phyloP scores from a whole-genome alignment of 1,139 yeast genomes.

The Scheffersomyces stambukii region DNA sequence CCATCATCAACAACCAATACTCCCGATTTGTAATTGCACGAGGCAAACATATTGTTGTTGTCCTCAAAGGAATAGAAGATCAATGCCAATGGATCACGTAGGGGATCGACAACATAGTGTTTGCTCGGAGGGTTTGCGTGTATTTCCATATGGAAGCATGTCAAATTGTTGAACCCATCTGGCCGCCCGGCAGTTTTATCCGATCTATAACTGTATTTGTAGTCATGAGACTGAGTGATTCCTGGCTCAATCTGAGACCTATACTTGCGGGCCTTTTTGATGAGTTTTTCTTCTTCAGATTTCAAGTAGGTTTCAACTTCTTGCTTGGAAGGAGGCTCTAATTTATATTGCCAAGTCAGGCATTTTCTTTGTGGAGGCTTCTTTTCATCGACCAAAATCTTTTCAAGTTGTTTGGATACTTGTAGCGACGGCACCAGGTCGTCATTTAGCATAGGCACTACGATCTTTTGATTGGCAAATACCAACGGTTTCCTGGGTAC shows the following conservation, averaged over 20 bases:
- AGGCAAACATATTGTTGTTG: slow-evolving; percentile 27
- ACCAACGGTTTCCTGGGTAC: slow-evolving; percentile 52
- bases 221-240: slow-evolving; percentile 34
- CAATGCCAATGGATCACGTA: slow-evolving; percentile 50
- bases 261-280: slow-evolving; percentile 15
- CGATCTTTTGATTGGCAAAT: slow-evolving; percentile 64
- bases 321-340: slow-evolving; percentile 27
- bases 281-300: slow-evolving; percentile 11
- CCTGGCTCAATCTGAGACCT: slow-evolving; percentile 50
- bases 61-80: slow-evolving; percentile 64
- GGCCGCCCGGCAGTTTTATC: slow-evolving; percentile 36
- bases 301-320: slow-evolving; percentile 19
- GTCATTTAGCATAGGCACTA: no score
- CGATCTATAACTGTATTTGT: slow-evolving; percentile 29
- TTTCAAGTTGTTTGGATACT: slow-evolving; percentile 11
- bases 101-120: slow-evolving; percentile 60
- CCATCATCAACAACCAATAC: slow-evolving; percentile 11
- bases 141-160: slow-evolving; percentile 60
- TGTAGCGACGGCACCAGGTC: slow-evolving; percentile 13
- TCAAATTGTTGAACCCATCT: slow-evolving; percentile 44
- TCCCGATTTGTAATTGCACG: slow-evolving; percentile 14
- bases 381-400: not conserved
- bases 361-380: not conserved
- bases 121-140: slow-evolving; percentile 54
- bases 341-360: slow-evolving; percentile 25